A percentile compares a stretch with the other conserved stretches of the same genome.
Evolutionary conservation across 306 rosid genomes (phyloP).

Genomic region (Quillaja saponaria): DNA sequence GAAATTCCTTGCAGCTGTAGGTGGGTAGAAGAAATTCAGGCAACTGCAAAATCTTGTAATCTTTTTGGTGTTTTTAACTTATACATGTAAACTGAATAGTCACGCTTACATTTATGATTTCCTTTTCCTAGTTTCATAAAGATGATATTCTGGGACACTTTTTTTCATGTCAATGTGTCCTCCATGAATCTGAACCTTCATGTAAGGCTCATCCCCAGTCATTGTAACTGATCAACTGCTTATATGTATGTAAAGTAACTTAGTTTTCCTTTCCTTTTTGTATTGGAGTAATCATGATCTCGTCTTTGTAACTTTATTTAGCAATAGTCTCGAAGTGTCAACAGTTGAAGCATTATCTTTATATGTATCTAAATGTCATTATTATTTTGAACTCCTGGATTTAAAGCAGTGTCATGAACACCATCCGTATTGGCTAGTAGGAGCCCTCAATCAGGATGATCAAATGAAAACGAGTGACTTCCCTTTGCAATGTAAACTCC

Average conservation of each 20-base stretch:
- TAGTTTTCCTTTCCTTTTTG: background rate
- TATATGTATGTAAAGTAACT: conserved; percentile 18
- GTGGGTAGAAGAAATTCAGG: conserved; percentile 38
- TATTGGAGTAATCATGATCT: too few relatives aligned
- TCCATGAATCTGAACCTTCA: conserved; percentile 48
- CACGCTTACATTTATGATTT: conserved; percentile 23
- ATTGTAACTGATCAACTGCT: conserved; percentile 29
- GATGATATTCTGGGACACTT: conserved; percentile 39
- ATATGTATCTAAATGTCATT: too few relatives aligned
- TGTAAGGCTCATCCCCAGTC: conserved; percentile 30
- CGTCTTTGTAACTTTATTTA: too few relatives aligned
- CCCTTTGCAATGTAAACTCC: too few relatives aligned
- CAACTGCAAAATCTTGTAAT: conserved; percentile 23
- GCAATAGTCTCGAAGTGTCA: too few relatives aligned
- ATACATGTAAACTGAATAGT: conserved; percentile 7
- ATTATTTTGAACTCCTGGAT: too few relatives aligned
- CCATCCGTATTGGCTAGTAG: too few relatives aligned
- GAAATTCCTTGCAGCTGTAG: conserved; percentile 71
- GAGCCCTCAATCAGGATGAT: too few relatives aligned
- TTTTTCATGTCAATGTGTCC: conserved; percentile 47
- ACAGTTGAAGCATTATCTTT: too few relatives aligned
- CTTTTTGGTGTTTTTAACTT: conserved; percentile 37
- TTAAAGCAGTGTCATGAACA: too few relatives aligned
- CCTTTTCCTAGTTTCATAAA: conserved; percentile 21
- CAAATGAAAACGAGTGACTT: too few relatives aligned